phyloP scores from a whole-genome alignment of 1,284 basidiomycete genomes.

The Puccinia sorghi region DNA sequence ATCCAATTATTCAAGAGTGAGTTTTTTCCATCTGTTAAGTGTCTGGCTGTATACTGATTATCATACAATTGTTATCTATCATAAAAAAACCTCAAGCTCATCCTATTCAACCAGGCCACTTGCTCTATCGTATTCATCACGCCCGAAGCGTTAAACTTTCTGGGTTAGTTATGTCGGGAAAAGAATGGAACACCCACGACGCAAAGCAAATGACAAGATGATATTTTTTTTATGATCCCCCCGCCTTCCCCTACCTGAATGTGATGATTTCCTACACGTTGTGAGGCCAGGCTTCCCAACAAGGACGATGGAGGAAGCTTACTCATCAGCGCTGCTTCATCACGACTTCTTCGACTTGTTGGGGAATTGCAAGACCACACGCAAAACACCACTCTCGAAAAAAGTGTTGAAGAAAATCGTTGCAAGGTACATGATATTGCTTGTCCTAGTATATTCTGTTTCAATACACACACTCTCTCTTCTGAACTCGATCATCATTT shows the following conservation, averaged over 20 bases:
- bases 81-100: slow-evolving; percentile 17
- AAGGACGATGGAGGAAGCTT: slow-evolving; percentile 39
- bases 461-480: neutral
- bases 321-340: slow-evolving; percentile 48
- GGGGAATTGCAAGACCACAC: slow-evolving; percentile 18
- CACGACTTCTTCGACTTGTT: slow-evolving; percentile 50
- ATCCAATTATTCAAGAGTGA: slow-evolving; percentile 43
- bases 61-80: no score
- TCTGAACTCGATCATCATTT: neutral
- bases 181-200: neutral
- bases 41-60: no score
- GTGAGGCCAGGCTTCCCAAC: slow-evolving; percentile 34
- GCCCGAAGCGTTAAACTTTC: slow-evolving; percentile 31
- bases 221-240: no score
- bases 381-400: slow-evolving; percentile 7
- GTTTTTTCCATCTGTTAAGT: neutral
- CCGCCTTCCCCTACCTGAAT: no score
- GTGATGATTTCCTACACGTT: no score
- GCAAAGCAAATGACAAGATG: no score
- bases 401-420: slow-evolving; percentile 32
- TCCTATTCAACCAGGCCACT: slow-evolving; percentile 21
- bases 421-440: neutral
- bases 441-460: neutral
- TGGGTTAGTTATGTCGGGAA: neutral
- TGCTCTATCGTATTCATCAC: slow-evolving; percentile 29